Base-by-base conservation (phyloP, 2,329 filamentous ascomycete species). In the Talaromyces piceae region DNA sequence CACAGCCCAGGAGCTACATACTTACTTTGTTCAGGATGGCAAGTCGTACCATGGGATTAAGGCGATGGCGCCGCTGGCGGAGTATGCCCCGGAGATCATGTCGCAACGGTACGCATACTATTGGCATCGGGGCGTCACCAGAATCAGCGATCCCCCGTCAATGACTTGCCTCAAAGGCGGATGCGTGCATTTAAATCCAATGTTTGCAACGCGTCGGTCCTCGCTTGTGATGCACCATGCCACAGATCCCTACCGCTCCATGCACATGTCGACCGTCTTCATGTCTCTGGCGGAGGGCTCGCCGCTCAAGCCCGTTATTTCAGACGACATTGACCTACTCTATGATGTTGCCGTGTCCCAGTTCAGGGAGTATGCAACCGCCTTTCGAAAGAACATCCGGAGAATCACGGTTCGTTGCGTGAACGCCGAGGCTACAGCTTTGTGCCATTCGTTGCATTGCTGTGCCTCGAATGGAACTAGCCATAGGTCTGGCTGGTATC, bases 191-290 rank as follows among this genome's bases (percentile, higher is more conserved):
- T 41, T 59, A n/a, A 73, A 72, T 37, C 69, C 67, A n/a, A 64
- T 80, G 56, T 78, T 80, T 33, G 61, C 75, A 33, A 64, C 69
- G 22, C 58, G 54, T n/a, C 56, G 67, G 22, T 51, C 57, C 31
- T 41, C 61, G n/a, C 64, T 66, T 1, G 54, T 66, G 2, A 63
- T 82, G 25, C 73, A 78, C 52, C 75, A 77, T 58, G 70, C 66
- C 4, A 71, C 70, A 3, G 69, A 83, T 53, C 80, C 81, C 0
- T 54, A 81, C 0, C 58, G 76, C 5, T 75, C 79, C 1, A 84
- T 78, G 52, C 80, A 84, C 61, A 68, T 83, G n/a, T 76, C 77
- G 2, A 65, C 71, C 1, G 76, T 73, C 2, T 72, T 69, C 52
- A 67, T 69, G 2, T 58, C 67, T 0, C 63, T 77, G 1, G 56